phyloP scores from a whole-genome alignment of 1,139 yeast genomes.

The Trichomonascaceae sp. region DNA sequence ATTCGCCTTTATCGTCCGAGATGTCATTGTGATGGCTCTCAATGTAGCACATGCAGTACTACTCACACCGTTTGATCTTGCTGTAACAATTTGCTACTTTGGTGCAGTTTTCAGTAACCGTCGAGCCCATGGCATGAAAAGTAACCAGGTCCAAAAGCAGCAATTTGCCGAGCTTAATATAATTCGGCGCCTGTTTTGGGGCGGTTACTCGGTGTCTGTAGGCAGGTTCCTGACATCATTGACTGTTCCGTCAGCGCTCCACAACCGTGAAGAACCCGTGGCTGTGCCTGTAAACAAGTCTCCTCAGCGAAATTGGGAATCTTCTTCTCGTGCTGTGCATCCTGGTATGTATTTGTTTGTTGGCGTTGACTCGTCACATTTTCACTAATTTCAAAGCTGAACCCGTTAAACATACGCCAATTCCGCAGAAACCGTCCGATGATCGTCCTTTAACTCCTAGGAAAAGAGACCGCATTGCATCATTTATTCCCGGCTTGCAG shows the following conservation, averaged over 20 bases:
- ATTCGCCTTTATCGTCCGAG: slow-evolving; percentile 18
- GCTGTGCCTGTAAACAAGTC: neutral
- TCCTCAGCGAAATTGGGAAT: neutral
- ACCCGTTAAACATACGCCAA: neutral
- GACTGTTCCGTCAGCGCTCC: slow-evolving; percentile 13
- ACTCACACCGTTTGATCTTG: slow-evolving; percentile 21
- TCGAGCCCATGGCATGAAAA: neutral
- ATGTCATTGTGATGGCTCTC: slow-evolving; percentile 12
- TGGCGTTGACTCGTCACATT: neutral
- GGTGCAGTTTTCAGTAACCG: slow-evolving; percentile 4
- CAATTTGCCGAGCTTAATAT: slow-evolving; percentile 16
- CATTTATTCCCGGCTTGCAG: neutral
- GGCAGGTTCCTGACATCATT: slow-evolving; percentile 15
- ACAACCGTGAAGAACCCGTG: neutral
- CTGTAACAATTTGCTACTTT: slow-evolving; percentile 16
- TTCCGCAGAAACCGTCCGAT: neutral
- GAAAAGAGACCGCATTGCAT: neutral
- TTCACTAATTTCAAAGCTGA: neutral
- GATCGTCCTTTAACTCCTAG: neutral
- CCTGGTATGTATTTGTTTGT: neutral
- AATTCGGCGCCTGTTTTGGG: slow-evolving; percentile 22
- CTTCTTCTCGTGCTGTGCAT: neutral
- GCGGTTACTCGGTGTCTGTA: slow-evolving; percentile 17
- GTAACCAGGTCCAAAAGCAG: slow-evolving; percentile 1
- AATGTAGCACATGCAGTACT: slow-evolving; percentile 13